Percentiles rank a stretch among this genome's conserved stretches.
phyloP scores from a whole-genome alignment of 2,329 filamentous ascomycete genomes.

The Trichoderma endophyticum region DNA sequence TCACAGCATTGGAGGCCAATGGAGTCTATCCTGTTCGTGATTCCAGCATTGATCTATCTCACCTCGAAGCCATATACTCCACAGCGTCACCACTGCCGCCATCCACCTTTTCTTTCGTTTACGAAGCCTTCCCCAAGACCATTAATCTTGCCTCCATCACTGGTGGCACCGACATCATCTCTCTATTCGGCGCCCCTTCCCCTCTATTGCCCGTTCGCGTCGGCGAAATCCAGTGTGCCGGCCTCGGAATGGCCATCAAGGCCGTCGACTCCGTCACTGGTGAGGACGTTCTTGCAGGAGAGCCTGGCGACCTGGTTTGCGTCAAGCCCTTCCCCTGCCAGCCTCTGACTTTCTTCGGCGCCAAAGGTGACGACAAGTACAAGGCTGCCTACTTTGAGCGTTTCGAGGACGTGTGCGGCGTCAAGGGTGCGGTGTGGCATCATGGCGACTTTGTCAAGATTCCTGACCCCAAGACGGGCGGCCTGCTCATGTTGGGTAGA shows the following conservation, averaged over 20 bases:
- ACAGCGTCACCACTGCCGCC: conserved; percentile 90
- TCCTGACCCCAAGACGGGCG: conserved; percentile 65
- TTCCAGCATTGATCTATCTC: conserved; percentile 54
- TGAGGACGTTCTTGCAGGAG: conserved; percentile 53
- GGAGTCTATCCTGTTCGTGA: conserved; percentile 56
- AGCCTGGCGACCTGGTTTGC: conserved; percentile 86
- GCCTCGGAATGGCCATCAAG: conserved; percentile 73
- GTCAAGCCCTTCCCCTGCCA: conserved; percentile 83
- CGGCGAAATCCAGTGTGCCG: conserved; percentile 75
- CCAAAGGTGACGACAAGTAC: conserved; percentile 66
- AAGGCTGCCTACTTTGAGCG: conserved; percentile 81
- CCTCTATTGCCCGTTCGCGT: conserved; percentile 68
- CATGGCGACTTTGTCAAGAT: conserved; percentile 86
- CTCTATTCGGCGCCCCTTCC: conserved; percentile 84
- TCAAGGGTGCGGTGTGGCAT: conserved; percentile 66
- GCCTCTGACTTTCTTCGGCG: conserved; percentile 84
- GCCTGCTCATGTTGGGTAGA: conserved; percentile 85
- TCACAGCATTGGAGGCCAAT: conserved; percentile 84
- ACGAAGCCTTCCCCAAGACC: conserved; percentile 72
- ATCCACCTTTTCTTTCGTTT: conserved; percentile 88
- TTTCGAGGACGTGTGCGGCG: conserved; percentile 53
- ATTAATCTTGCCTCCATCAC: conserved; percentile 92
- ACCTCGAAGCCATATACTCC: conserved; percentile 83
- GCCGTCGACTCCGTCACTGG: conserved; percentile 59
- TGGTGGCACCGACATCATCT: conserved; percentile 94